Percentiles rank a stretch among this genome's conserved stretches.
These are phyloP conservation scores for Handroanthus guayacan DNA, from an alignment of 257 asterid species.

Conservation along the genomic window DNA sequence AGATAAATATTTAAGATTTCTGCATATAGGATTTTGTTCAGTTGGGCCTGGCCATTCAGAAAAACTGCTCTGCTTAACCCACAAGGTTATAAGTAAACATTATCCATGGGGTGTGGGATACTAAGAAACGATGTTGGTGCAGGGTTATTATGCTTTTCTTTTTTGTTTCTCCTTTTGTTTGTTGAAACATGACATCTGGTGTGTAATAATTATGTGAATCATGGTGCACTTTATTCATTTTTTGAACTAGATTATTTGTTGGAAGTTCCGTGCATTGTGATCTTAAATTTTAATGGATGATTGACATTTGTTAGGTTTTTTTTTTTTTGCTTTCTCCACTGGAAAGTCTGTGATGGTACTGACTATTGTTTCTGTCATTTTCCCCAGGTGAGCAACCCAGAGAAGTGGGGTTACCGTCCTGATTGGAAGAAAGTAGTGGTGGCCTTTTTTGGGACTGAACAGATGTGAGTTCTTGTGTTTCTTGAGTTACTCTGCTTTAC, in stretches of 20 bases:
- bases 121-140: not conserved
- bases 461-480: conserved; percentile 68
- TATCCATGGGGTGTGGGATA: not conserved
- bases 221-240: not conserved
- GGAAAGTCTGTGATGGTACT: conserved; percentile 16
- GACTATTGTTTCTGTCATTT: conserved; percentile 31
- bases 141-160: not conserved
- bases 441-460: conserved; percentile 81
- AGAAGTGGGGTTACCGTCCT: conserved; percentile 78
- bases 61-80: not conserved
- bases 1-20: not conserved
- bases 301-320: conserved; percentile 1
- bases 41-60: not conserved
- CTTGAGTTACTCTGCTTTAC: conserved; percentile 5
- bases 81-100: not conserved
- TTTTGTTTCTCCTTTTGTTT: not conserved
- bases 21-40: not conserved
- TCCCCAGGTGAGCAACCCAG: conserved; percentile 85
- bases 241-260: not conserved
- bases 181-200: conserved; percentile 12
- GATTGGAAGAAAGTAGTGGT: conserved; percentile 87
- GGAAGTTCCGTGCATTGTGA: conserved; percentile 22
- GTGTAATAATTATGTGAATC: not conserved
- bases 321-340: not conserved
- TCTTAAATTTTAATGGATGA: conserved; percentile 13